Base-by-base conservation (phyloP, 257 asterid species). In the Solanum virginianum region DNA sequence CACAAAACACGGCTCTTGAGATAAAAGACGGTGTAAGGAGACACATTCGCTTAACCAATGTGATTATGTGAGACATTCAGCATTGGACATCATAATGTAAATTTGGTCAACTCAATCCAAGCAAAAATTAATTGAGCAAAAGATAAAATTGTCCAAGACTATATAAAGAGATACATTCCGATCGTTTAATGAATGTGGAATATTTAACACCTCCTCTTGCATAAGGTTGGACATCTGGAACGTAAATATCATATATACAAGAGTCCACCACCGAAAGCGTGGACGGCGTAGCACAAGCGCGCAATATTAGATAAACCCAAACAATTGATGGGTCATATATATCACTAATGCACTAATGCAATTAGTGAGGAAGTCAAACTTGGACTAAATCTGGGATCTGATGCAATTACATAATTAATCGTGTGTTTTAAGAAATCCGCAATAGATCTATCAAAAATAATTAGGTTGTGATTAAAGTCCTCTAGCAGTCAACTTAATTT, bases 331-430 rank as follows among this genome's bases (percentile, higher is more conserved):
- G 75, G 47, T 66, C 75, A 32, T 32, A 32, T 32, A 14, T 9
- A 15, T 49, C 6, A 51, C 59, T 47, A 15, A 51, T 5, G 13
- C 45, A 51, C 5, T 59, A 36, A 26, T 4, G 82, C 7, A 51
- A 49, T 51, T 15, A 77, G 82, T 77, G 82, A 15, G 47, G 16
- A 77, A 77, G 63, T 77, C 16, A 51, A 51, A 77, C 26, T 26
- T 77, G 63, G 16, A 24, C 45, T 51, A 51, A 77, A 77, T 77
- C 47, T 77, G 63, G 82, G 82, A 77, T 51, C 82, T 26, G 63
- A 77, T 16, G 63, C 82, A 75, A 75, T 24, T 49, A 47, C 81
- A 47, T 47, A 45, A 70, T 17, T 41, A 20, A 75, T 24, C 22
- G 62, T 51, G 82, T 14, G 82, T 26, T 51, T 51, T 51, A 77